Percentiles rank a stretch among this genome's conserved stretches.
Evolutionary conservation across 495 filamentous ascomycete species (phyloP).

Genomic region (Usnea hakonensis): DNA sequence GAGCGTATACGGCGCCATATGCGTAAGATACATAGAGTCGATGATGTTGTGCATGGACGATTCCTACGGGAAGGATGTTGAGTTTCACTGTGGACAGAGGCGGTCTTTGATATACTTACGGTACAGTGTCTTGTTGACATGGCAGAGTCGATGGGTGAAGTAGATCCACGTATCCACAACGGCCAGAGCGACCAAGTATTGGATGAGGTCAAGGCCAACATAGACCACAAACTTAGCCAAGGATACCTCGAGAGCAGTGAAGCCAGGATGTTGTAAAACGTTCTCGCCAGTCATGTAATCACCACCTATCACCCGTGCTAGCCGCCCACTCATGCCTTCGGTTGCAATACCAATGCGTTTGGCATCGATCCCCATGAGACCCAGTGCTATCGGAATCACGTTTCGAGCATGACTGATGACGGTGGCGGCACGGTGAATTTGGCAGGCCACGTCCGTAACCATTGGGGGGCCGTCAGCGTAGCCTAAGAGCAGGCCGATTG

Average conservation of each 20-base stretch:
- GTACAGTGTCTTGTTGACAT: constrained; percentile 75
- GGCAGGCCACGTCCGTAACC: constrained; percentile 68
- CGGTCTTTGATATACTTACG: constrained; percentile 43
- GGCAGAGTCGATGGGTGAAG: constrained; percentile 72
- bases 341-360: constrained; percentile 25
- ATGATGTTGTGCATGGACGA: constrained; percentile 89
- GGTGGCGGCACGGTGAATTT: constrained; percentile 73
- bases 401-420: constrained; percentile 60
- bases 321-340: background rate
- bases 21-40: constrained; percentile 98
- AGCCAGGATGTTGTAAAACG: background rate
- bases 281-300: background rate
- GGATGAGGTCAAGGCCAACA: constrained; percentile 45
- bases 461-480: constrained; percentile 52
- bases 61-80: background rate
- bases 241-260: constrained; percentile 21
- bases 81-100: background rate
- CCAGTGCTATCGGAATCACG: constrained; percentile 52
- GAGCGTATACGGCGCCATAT: constrained; percentile 93
- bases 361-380: constrained; percentile 38
- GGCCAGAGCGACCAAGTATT: constrained; percentile 53
- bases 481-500: constrained; percentile 51
- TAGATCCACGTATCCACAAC: constrained; percentile 77
- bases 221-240: constrained; percentile 9
- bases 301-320: constrained; percentile 11